phyloP scores from a whole-genome alignment of 2,329 filamentous ascomycete species.

The Neonectria coccinea region DNA sequence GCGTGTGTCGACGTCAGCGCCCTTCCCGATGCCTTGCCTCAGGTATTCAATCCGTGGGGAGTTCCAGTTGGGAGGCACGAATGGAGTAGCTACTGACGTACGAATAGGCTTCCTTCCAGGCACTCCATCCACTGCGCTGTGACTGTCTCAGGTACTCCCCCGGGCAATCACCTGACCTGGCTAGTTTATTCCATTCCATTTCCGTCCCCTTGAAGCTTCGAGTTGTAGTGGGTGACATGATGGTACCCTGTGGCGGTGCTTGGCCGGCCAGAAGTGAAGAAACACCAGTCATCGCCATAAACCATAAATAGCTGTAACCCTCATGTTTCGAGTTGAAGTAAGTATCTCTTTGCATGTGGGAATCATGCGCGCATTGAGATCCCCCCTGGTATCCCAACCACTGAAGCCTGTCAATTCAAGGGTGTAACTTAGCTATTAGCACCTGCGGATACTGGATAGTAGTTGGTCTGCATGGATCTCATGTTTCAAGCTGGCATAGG shows the following conservation, averaged over 20 bases:
- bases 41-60: constrained; percentile 6
- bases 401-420: background rate
- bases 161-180: background rate
- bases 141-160: background rate
- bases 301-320: background rate
- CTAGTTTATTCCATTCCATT: too few relatives aligned
- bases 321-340: background rate
- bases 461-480: background rate
- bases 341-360: background rate
- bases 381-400: background rate
- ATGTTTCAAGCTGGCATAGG: background rate
- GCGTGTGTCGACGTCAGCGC: constrained; percentile 63
- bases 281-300: background rate
- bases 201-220: too few relatives aligned
- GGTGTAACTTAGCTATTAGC: too few relatives aligned
- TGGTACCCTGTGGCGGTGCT: background rate
- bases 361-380: background rate
- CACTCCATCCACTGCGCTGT: background rate
- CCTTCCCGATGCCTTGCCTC: constrained; percentile 27
- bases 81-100: constrained; percentile 19
- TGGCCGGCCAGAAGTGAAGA: background rate
- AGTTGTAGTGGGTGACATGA: background rate
- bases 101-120: constrained; percentile 23
- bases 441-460: too few relatives aligned
- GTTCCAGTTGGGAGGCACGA: constrained; percentile 28